Evolutionary conservation across 768 basidiomycete species (phyloP), one percentile per base, ranked within the genome.

Genomic region (Trametes cubensis): DNA sequence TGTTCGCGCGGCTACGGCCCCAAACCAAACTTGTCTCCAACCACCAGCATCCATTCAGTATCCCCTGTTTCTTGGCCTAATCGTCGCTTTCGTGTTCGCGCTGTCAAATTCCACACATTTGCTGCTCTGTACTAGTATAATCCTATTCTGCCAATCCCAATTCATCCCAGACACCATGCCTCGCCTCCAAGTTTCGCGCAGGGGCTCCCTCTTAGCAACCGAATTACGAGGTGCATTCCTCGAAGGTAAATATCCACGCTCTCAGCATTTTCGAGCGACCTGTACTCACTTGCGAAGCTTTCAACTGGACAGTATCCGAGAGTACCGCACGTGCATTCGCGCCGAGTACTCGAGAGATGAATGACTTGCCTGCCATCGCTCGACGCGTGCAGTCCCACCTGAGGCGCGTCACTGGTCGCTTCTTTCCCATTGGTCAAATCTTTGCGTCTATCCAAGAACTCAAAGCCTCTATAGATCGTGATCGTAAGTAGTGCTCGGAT

Each of bases 321-420:
- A 20, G 25, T 2, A 20, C 8, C n/a, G 42, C 28, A 10, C 20
- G 28, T 11, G 17, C 41, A 20, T 15, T 34, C 11, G n/a, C 3
- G 26, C 14, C 41, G 20, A n/a, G 26, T 13, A 15, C 39, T 13
- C 40, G 39, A 15, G 54, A 6, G 11, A 18, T 28, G 4, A 20
- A 18, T 0, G 21, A 51, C 20, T 28, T 47, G 40, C 44, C 23
- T 21, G 18, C 44, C 4, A 52, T 64, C 42, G 63, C 63, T 14
- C 54, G 63, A 47, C 58, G 63, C 54, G 63, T 64, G 11, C 63
- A 64, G 40, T n/a, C 20, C 20, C 58, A 64, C 7, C 38, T 64
- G n/a, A 60, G 28, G 13, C 57, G 63, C 15, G 38, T 34, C 4
- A 60, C 58, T 18, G 63, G 63, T 5, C 63, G 54, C 4, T 60